Base-by-base conservation (phyloP, 176 grass and related monocot genomes). In the Zoysia pacifica region DNA sequence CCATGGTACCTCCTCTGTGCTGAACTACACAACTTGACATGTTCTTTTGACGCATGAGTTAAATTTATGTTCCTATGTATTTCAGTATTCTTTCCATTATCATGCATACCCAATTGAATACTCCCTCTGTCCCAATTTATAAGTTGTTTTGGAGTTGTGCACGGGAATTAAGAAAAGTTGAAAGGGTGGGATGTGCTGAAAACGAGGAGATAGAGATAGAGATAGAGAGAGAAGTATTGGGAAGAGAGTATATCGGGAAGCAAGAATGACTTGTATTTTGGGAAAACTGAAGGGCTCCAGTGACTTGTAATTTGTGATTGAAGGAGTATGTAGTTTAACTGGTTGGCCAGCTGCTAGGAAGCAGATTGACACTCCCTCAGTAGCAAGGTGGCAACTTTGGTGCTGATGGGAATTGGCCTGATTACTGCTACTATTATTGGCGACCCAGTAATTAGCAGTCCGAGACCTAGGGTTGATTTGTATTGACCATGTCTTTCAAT, bases 301-400 rank as follows among this genome's bases (percentile, higher is more conserved):
- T 28, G 28, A 28, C 28, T 28, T 28, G 0, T 28, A 28, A 0
- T 28, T 28, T 28, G 28, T 28, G 28, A 28, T 28, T 28, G 28
- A 28, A 0, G 28, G 28, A 28, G 28, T 28, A 28, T 28, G 28
- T 54, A 53, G 13, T 74, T 58, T 44, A 75, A 45, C 10, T 60
- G 8, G 38, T 60, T 60, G 5, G 72, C 12, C 53, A 59, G 39
- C 52, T 74, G 16, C 53, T 18, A 45, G 72, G 58, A 74, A 74
- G 72, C 18, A 74, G 38, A 44, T 58, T 7, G 5, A 47, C 45
- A 47, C 45, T 16, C 28, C 42, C 66, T 38, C 18, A 20, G 15
- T n/a, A 18, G 59, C 9, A 60, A 60, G 18, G 54, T 14, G 13
- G 38, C 12, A 63, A 28, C 39, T 45, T 4, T 73, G 59, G 41